A percentile compares a stretch with the other conserved stretches of the same genome.
Conservation (phyloP, 352 stramenopile species). For the Globisporangium nagaii region DNA sequence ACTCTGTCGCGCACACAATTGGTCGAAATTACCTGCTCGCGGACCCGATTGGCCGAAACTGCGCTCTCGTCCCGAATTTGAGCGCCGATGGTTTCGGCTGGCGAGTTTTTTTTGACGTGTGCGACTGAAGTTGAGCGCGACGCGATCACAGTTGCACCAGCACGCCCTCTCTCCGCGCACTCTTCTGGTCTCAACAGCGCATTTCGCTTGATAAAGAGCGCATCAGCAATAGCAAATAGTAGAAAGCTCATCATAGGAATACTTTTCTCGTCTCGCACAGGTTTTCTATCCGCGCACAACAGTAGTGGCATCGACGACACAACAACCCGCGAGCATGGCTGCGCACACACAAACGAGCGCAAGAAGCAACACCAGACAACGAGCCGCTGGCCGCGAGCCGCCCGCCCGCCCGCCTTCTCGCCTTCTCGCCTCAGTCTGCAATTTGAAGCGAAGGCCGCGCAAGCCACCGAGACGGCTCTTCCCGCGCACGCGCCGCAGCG, state of each 20-base stretch:
- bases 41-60: neutral
- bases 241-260: no score
- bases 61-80: neutral
- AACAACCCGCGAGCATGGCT: no score
- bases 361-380: neutral
- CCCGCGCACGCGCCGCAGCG: no score
- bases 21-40: neutral
- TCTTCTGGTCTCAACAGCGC: no score
- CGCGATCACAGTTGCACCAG: neutral
- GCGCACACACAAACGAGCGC: neutral
- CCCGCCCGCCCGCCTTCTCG: neutral
- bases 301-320: no score
- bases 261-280: no score
- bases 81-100: neutral
- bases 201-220: no score
- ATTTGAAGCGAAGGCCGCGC: conserved; percentile 11
- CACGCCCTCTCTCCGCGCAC: no score
- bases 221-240: no score
- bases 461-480: neutral
- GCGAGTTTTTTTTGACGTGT: conserved; percentile 3
- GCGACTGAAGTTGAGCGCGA: conserved; percentile 3
- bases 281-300: no score
- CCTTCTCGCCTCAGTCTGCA: conserved; percentile 6
- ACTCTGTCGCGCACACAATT: neutral
- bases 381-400: neutral